These are phyloP conservation scores for Colletotrichum scovillei DNA, from an alignment of 2,329 filamentous ascomycete species.

Conservation along the genomic window DNA sequence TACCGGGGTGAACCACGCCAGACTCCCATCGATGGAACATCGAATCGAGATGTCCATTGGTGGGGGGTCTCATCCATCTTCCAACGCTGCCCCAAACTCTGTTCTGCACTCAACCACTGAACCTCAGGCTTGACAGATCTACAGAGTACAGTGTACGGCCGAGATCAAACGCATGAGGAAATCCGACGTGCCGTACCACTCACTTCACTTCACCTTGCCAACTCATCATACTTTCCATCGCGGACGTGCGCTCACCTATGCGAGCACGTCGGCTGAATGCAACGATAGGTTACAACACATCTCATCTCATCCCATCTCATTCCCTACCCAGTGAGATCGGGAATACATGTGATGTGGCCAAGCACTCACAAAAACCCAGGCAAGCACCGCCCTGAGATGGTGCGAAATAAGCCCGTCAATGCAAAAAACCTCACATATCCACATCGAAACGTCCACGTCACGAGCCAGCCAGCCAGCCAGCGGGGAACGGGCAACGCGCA, in stretches of 20 bases:
- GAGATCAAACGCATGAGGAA: neutral
- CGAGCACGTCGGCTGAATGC: neutral
- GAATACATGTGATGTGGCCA: too few relatives aligned
- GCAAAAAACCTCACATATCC: slow-evolving; percentile 13
- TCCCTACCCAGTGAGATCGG: neutral
- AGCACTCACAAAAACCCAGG: neutral
- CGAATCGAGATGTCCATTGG: slow-evolving; percentile 13
- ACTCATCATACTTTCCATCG: neutral
- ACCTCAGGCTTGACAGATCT: neutral
- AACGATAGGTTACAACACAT: neutral
- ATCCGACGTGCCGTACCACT: neutral
- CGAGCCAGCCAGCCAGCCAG: neutral
- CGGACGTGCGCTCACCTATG: slow-evolving; percentile 19
- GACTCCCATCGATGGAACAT: slow-evolving; percentile 1
- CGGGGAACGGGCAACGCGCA: neutral
- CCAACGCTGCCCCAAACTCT: neutral
- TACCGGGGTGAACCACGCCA: slow-evolving; percentile 9
- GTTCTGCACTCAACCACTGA: neutral
- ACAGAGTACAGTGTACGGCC: neutral
- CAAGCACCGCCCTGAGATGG: slow-evolving; percentile 22
- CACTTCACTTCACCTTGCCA: neutral
- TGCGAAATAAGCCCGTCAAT: slow-evolving; percentile 28
- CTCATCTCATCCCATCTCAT: slow-evolving; percentile 3
- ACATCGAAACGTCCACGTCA: slow-evolving; percentile 3
- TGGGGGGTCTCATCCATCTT: neutral